A percentile compares a stretch with the other conserved stretches of the same genome.
Evolutionary conservation across 805 yeast species (phyloP).

Genomic region (Sporopachydermia lactativora): DNA sequence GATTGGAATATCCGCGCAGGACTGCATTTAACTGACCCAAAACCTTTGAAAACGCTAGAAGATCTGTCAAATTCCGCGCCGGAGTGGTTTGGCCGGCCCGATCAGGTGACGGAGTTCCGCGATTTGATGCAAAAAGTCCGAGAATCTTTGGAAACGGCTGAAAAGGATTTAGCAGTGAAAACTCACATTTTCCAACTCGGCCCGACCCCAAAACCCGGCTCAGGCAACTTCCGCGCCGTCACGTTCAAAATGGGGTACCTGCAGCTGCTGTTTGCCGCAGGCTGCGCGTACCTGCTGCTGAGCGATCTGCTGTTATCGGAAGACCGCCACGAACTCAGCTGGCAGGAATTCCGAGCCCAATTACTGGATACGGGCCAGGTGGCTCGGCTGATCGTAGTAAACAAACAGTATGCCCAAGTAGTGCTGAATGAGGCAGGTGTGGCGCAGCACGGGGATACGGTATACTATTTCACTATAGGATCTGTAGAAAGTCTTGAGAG

Average conservation of each 20-base stretch:
- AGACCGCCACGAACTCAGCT: constrained; percentile 44
- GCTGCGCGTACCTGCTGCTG: neutral
- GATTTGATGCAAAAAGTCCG: neutral
- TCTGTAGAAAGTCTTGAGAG: constrained; percentile 81
- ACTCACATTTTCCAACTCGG: too few species aligned
- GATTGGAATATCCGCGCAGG: neutral
- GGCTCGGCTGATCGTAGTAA: constrained; percentile 56
- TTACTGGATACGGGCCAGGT: constrained; percentile 72
- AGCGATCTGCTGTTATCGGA: constrained; percentile 7
- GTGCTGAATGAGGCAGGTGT: constrained; percentile 49
- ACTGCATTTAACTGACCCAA: neutral
- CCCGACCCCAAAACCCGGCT: neutral
- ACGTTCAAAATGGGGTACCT: neutral
- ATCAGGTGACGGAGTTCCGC: neutral
- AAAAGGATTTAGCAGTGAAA: too few species aligned
- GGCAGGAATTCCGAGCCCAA: constrained; percentile 78
- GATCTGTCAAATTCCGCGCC: neutral
- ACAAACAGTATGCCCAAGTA: constrained; percentile 62
- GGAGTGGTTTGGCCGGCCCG: neutral
- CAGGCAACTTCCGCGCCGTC: neutral
- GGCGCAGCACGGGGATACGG: constrained; percentile 22
- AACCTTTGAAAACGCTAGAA: neutral
- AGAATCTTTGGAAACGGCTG: neutral
- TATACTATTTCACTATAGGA: constrained; percentile 64
- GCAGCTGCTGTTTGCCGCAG: neutral